Base-by-base conservation (phyloP, 1,284 basidiomycete genomes). In the Fistulina hepatica region DNA sequence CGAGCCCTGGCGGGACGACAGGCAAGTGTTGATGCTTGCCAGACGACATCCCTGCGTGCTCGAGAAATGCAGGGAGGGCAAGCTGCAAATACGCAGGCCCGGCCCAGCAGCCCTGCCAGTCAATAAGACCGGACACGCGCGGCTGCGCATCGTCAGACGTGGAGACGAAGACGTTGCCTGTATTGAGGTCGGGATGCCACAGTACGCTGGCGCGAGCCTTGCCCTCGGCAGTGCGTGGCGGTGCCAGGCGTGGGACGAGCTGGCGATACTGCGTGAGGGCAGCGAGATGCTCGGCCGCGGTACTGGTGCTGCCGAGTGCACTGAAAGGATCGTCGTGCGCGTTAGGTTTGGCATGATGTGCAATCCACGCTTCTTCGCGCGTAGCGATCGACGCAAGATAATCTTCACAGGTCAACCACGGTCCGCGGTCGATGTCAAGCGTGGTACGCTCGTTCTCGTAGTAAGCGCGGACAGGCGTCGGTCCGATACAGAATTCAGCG, bases 151-250 rank as follows among this genome's bases (percentile, higher is more conserved):
- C 17, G 21, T 39, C 37, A 15, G 37, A 39, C 21, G 44, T 40
- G 20, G 50, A 41, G 19, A 59, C 46, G 20, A 60, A 46, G 35
- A 61, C 37, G 44, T 61, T 61, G 9, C 39, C 33, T 9, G 34
- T 45, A 21, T 47, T 49, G 9, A 60, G 33, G 39, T 60, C 56
- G 9, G 53, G 52, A 43, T 62, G 59, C 55, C 59, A 58, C 9
- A 62, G 35, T 21, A 43, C 49, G 26, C 52, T 44, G 19, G 40
- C 37, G 34, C 28, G 36, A 33, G 41, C 41, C 33, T 42, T 33
- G 23, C 37, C 13, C n/a, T 36, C 33, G 21, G 40, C 13, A 9
- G 9, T 16, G 28, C 28, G 33, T 3, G 53, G 55, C 16, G 55
- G 23, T 19, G 56, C 36, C 28, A 46, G 41, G n/a, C 51, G 53